These are phyloP conservation scores for Tolypocladium ovalisporum DNA, from an alignment of 2,329 filamentous ascomycete genomes.

Conservation along the genomic window DNA sequence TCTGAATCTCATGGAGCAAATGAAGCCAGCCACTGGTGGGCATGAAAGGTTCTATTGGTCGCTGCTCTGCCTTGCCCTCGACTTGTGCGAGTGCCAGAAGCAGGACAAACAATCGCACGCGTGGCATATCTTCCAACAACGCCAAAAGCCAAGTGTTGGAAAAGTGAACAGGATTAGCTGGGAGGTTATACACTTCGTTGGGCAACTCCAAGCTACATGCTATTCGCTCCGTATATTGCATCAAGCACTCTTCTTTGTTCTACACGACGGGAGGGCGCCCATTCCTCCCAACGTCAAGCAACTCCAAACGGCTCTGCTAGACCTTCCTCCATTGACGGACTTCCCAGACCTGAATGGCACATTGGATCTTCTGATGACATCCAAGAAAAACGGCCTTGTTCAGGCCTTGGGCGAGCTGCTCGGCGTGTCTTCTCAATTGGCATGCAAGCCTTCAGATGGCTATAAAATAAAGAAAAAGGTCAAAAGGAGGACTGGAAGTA, in stretches of 20 bases:
- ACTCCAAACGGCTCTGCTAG: constrained; percentile 10
- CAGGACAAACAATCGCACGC: constrained; percentile 15
- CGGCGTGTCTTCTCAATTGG: neutral
- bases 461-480: neutral
- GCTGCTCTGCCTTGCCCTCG: constrained; percentile 14
- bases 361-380: constrained; percentile 9
- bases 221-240: constrained; percentile 49
- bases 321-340: constrained; percentile 13
- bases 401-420: constrained; percentile 10
- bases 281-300: constrained; percentile 1
- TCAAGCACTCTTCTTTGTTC: constrained; percentile 16
- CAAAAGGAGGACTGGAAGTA: neutral
- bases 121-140: constrained; percentile 11
- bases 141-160: neutral
- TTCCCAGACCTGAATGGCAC: constrained; percentile 13
- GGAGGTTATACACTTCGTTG: constrained; percentile 49
- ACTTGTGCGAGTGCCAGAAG: constrained; percentile 17
- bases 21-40: constrained; percentile 1
- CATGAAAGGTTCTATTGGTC: constrained; percentile 11
- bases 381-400: constrained; percentile 4
- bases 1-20: constrained; percentile 7
- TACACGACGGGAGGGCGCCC: neutral
- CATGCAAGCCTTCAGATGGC: neutral
- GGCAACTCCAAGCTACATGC: constrained; percentile 46
- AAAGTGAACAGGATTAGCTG: constrained; percentile 23